Conservation (phyloP, 139 green algal genomes). For the Chlorella sp. region DNA sequence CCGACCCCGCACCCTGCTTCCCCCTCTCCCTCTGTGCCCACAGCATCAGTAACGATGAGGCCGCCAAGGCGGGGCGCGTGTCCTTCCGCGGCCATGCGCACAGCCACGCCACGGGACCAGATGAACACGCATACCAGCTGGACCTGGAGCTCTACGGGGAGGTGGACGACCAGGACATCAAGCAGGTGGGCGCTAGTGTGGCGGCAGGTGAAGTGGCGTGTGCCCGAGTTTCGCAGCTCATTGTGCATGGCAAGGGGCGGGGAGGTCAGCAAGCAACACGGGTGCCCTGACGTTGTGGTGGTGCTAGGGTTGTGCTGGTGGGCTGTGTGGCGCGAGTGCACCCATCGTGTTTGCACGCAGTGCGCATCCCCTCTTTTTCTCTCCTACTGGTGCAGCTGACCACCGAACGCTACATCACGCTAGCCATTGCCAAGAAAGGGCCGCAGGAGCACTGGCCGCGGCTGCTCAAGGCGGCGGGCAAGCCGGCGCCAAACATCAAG, state of each 20-base stretch:
- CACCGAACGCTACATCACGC: constrained; percentile 65
- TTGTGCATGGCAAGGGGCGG: not conserved
- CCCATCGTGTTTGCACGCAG: too few relatives aligned
- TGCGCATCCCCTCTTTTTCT: too few relatives aligned
- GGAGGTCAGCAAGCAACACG: not conserved
- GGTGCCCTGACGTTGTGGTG: not conserved
- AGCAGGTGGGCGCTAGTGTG: constrained; percentile 36
- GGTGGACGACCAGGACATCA: constrained; percentile 71
- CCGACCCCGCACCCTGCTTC: not conserved
- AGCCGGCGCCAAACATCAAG: constrained; percentile 61
- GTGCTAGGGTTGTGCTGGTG: too few relatives aligned
- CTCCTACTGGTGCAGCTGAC: constrained; percentile 28
- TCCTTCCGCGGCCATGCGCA: constrained; percentile 65
- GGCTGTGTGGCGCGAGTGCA: too few relatives aligned
- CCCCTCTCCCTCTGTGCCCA: not conserved
- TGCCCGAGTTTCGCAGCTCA: not conserved
- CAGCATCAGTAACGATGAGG: constrained; percentile 65
- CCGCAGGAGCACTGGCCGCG: constrained; percentile 68
- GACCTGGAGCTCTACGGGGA: constrained; percentile 69
- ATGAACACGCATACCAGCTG: constrained; percentile 68
- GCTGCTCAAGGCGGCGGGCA: constrained; percentile 66
- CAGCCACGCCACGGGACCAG: constrained; percentile 62
- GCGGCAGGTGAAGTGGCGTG: not conserved
- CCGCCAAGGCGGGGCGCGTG: constrained; percentile 59
- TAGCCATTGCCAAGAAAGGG: constrained; percentile 77